phyloP scores from a whole-genome alignment of 2,329 filamentous ascomycete species.

The Xylaria sp. region DNA sequence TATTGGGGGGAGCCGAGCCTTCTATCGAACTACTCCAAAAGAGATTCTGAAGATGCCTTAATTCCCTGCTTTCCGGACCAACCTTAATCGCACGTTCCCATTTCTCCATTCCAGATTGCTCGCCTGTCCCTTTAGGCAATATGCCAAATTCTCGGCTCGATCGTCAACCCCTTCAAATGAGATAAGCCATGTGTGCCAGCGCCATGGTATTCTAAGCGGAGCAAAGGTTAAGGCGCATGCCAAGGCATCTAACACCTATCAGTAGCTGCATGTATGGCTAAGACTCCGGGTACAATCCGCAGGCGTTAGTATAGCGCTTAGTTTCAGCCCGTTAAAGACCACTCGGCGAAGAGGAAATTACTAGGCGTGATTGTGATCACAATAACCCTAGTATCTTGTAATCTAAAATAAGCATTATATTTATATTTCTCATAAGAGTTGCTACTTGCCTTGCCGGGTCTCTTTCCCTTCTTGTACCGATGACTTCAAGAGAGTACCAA shows the following conservation, averaged over 20 bases:
- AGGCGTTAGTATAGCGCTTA: neutral
- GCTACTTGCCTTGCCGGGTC: no score
- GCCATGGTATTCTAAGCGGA: constrained; percentile 33
- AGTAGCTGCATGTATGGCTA: neutral
- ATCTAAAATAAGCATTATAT: neutral
- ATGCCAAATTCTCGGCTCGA: constrained; percentile 21
- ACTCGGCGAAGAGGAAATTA: constrained; percentile 8
- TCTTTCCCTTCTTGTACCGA: no score
- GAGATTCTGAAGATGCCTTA: constrained; percentile 12
- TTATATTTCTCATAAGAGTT: no score
- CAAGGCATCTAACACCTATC: no score
- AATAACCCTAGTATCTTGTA: neutral
- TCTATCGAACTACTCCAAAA: constrained; percentile 24
- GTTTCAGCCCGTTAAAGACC: neutral
- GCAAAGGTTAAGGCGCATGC: neutral
- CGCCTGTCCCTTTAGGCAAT: constrained; percentile 44
- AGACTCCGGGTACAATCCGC: neutral
- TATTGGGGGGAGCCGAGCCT: no score
- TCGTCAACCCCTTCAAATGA: constrained; percentile 20
- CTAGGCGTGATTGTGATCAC: neutral
- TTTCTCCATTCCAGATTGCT: constrained; percentile 2
- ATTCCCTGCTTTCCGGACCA: constrained; percentile 39
- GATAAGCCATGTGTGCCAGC: constrained; percentile 40
- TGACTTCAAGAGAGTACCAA: no score
- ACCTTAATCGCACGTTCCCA: constrained; percentile 45